Evolutionary conservation across 2,329 filamentous ascomycete genomes (phyloP), one percentile per base, ranked within the genome.

Genomic region (Penicillium sp.): DNA sequence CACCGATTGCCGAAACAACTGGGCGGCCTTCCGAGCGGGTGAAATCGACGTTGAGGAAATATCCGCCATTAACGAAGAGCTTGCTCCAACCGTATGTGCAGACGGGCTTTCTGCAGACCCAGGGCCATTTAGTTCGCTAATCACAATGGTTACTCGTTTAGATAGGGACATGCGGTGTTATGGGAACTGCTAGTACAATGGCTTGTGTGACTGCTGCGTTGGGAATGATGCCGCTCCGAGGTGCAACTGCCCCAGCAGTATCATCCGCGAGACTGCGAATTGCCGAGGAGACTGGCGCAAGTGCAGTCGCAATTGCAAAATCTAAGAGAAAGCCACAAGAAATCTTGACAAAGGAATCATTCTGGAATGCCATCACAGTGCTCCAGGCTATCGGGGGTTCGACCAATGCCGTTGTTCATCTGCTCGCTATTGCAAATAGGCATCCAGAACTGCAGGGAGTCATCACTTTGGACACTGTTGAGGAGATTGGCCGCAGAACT

Each of bases 1-100:
- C 53, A 88, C 85, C 0, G 85, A 88, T 58, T 88, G 84, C 51
- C 73, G 85, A 10, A 85, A 80, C 59, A 86, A 85, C 54, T 88
- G 85, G 85, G 84, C 83, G 0, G 77, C 74, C 0, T 88, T 79
- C 49, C 72, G 84, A 17, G 83, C 82, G 0, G 82, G 82, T 0
- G 72, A 75, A 6, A 77, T 87, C 7, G 83, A 87, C 54, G 78
- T 88, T 2, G 84, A 88, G 61, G 84, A 87, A 51, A 87, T 88
- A 22, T 73, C 77, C 1, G 78, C 74, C 2, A 75, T 88, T 26
- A 88, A 87, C 53, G 83, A 87, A 40, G 84, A 88, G 58, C 71
- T 88, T 7, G 84, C 84, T 0, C 84, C 85, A 0, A 87, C 84
- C 0, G 81, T 82, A 61, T 57, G 75, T 61, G n/a, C 0, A 15